Conservation (phyloP, 805 yeast genomes). For the Starmerella sp. region DNA sequence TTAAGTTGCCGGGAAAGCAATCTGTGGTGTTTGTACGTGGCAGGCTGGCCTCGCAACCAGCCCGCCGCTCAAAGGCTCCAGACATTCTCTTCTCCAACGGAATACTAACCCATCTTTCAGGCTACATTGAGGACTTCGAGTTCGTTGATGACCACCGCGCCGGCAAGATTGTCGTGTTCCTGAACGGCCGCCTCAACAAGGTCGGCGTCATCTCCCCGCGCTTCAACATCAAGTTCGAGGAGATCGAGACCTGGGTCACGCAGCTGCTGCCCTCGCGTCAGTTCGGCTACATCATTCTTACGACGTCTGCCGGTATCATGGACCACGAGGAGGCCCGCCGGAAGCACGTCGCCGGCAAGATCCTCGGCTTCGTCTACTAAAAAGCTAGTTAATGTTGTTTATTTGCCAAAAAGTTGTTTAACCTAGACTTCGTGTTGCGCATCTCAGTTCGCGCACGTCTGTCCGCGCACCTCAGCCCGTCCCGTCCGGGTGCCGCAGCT, state of each 20-base stretch:
- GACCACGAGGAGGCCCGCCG: constrained; percentile 99
- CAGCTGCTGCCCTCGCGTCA: constrained; percentile 98
- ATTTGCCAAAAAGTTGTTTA: background rate
- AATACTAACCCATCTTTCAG: constrained; percentile 24
- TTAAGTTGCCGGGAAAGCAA: constrained; percentile 88
- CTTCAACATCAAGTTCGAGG: constrained; percentile 90
- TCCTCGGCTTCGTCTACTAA: constrained; percentile 95
- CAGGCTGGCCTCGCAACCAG: constrained; percentile 2
- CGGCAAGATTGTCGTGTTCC: constrained; percentile 91
- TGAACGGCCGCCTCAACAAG: constrained; percentile 97
- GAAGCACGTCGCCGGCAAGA: constrained; percentile 98
- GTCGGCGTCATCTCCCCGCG: constrained; percentile 98
- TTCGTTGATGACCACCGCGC: constrained; percentile 98
- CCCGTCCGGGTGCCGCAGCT: too few relatives aligned
- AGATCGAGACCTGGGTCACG: constrained; percentile 97
- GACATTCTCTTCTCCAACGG: constrained; percentile 10
- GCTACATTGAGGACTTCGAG: constrained; percentile 96
- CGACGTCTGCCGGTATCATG: constrained; percentile 99
- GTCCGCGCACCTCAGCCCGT: too few relatives aligned
- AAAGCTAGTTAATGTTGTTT: constrained; percentile 7
- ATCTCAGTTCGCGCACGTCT: too few relatives aligned
- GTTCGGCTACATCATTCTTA: constrained; percentile 93
- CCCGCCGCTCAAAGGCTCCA: constrained; percentile 12
- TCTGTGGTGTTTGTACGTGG: constrained; percentile 16
- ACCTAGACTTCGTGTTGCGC: background rate